phyloP scores from a whole-genome alignment of 2,329 filamentous ascomycete species.

The Talaromyces sp. region DNA sequence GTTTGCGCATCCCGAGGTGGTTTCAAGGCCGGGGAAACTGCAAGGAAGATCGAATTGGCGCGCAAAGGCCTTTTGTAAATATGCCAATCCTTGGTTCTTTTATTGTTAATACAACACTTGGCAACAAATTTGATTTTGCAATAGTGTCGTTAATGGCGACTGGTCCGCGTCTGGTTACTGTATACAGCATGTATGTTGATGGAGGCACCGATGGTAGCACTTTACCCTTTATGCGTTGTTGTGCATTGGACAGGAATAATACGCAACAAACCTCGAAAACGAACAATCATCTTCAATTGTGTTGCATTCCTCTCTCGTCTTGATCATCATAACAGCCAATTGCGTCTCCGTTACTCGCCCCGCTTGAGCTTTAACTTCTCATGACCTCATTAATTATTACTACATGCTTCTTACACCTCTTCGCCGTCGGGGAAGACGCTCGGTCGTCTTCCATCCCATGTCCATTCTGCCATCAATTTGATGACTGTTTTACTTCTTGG shows the following conservation, averaged over 20 bases:
- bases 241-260: not conserved
- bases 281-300: too few relatives aligned
- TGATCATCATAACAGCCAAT: too few relatives aligned
- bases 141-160: not conserved
- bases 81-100: not conserved
- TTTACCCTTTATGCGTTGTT: not conserved
- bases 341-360: not conserved
- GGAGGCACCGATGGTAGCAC: not conserved
- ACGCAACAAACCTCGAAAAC: too few relatives aligned
- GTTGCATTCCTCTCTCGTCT: too few relatives aligned
- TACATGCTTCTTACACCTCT: not conserved
- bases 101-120: not conserved
- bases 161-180: not conserved
- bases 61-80: slow-evolving; percentile 44
- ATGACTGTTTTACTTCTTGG: not conserved
- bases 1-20: slow-evolving; percentile 46
- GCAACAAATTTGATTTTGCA: not conserved
- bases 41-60: slow-evolving; percentile 45
- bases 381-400: not conserved
- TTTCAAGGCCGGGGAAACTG: slow-evolving; percentile 41
- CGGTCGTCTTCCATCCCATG: not conserved
- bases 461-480: not conserved
- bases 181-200: not conserved
- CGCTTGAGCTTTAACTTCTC: not conserved
- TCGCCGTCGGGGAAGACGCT: not conserved